A percentile compares a stretch with the other conserved stretches of the same genome.
phyloP scores from a whole-genome alignment of 768 basidiomycete genomes.

The Hericium rajendrae region DNA sequence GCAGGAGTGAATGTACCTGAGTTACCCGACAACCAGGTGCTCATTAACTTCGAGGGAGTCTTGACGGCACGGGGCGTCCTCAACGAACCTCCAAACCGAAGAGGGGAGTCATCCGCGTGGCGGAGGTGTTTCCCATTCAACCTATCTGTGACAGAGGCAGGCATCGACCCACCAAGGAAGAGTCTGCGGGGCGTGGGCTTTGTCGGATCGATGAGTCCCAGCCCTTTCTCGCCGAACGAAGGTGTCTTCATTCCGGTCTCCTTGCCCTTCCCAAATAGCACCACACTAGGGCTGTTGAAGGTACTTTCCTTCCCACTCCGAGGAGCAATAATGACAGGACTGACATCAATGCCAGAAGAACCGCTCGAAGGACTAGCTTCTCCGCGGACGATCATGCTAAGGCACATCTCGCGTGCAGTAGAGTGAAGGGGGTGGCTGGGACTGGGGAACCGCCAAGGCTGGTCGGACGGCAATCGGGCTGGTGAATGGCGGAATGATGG shows the following conservation, averaged over 20 bases:
- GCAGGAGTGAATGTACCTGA: neutral
- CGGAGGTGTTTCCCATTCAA: constrained; percentile 16
- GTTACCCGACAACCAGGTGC: neutral
- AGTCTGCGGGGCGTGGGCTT: constrained; percentile 31
- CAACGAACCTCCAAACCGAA: constrained; percentile 12
- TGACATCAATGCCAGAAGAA: constrained; percentile 24
- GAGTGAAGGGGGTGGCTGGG: constrained; percentile 72
- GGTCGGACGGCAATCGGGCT: constrained; percentile 63
- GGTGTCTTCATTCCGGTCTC: neutral
- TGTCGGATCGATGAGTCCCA: constrained; percentile 2
- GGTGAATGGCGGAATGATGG: constrained; percentile 75
- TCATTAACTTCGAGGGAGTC: constrained; percentile 2
- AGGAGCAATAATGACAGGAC: constrained; percentile 22
- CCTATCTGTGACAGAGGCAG: constrained; percentile 23
- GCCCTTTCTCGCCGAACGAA: constrained; percentile 1
- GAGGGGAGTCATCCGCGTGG: constrained; percentile 40
- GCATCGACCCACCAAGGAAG: constrained; percentile 23
- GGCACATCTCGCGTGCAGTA: constrained; percentile 49
- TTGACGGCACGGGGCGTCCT: neutral
- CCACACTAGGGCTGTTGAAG: constrained; percentile 25
- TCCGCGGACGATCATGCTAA: constrained; percentile 53
- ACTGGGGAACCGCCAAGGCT: constrained; percentile 76
- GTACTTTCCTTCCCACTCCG: constrained; percentile 28
- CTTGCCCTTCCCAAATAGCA: constrained; percentile 9
- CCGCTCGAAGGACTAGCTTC: constrained; percentile 33